Base-by-base conservation (phyloP, 2,329 filamentous ascomycete genomes). In the Ophiocordyceps camponoti-floridani region DNA sequence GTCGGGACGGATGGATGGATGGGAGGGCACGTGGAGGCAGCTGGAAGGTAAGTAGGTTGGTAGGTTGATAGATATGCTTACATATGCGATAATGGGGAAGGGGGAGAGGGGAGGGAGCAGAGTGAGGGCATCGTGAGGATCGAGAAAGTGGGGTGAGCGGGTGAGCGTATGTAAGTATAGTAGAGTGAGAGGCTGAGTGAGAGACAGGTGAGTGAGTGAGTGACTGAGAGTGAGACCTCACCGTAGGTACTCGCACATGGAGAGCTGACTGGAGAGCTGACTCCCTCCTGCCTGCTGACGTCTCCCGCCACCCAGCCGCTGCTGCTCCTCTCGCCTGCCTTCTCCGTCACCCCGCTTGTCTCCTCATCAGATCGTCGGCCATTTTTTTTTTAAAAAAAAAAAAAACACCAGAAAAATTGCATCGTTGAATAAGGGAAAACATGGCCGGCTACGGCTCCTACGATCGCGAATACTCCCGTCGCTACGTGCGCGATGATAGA, bases 361-460 rank as follows among this genome's bases (percentile, higher is more conserved):
- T 4, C 13, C 9, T 7, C 13, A 13, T n/a, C 33, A 13, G 13
- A n/a, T 3, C 33, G 13, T 14, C 7, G 13, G 13, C 16, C 33
- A n/a, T 6, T 16, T 14, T 30, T 35, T 14, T 8, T 14, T 14
- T 1, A 16, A n/a, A 13, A 12, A 13, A 13, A 9, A 23, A n/a
- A 14, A 9, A 28, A 27, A 30, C n/a, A 42, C 2, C 18, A 14
- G 9, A 6, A 43, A 13, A 12, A 14, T 7, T n/a, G 16, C 5
- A n/a, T 37, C 4, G 9, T 16, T 4, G 14, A n/a, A n/a, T n/a
- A n/a, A n/a, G n/a, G 13, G 33, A 30, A 41, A 40, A 16, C 45
- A 66, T 64, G 61, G 57, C 63, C 49, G 63, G 65, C 52, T 76
- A 77, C 66, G 72, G 76, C 54, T 60, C 63, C 43, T 73, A 75